phyloP scores from a whole-genome alignment of 305 asterid genomes.

The Rubia peregrina region DNA sequence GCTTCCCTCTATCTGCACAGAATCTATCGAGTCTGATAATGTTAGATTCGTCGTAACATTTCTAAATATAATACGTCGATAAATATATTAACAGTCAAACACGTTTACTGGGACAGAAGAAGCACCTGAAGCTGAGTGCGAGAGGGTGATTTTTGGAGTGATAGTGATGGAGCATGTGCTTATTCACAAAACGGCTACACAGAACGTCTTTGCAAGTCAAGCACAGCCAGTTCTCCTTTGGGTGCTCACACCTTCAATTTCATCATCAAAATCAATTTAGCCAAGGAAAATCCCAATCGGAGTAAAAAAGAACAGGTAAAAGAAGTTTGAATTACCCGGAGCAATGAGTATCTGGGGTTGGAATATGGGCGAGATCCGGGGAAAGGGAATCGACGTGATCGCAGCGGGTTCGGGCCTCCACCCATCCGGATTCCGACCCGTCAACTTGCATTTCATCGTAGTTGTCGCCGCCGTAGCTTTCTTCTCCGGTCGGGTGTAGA shows the following conservation, averaged over 20 bases:
- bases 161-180: conserved; percentile 83
- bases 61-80: too few species aligned
- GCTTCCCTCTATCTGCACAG: too few species aligned
- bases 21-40: too few species aligned
- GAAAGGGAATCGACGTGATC: conserved; percentile 61
- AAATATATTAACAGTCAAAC: too few species aligned
- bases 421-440: conserved; percentile 77
- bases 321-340: conserved; percentile 34
- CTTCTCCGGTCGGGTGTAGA: conserved; percentile 24
- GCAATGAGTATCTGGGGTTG: conserved; percentile 64
- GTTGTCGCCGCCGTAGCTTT: conserved; percentile 10
- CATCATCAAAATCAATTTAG: neutral
- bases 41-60: neutral
- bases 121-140: conserved; percentile 75
- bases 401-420: conserved; percentile 79
- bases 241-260: conserved; percentile 57
- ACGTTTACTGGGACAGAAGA: too few species aligned
- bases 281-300: neutral
- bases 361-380: conserved; percentile 59
- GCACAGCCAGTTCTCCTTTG: conserved; percentile 78
- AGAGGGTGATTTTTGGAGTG: conserved; percentile 40
- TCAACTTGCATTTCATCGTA: conserved; percentile 26
- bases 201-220: conserved; percentile 74
- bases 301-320: neutral
- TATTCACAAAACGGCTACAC: conserved; percentile 85